phyloP scores from a whole-genome alignment of 345 rosid species.

The Raphanus raphanistrum region DNA sequence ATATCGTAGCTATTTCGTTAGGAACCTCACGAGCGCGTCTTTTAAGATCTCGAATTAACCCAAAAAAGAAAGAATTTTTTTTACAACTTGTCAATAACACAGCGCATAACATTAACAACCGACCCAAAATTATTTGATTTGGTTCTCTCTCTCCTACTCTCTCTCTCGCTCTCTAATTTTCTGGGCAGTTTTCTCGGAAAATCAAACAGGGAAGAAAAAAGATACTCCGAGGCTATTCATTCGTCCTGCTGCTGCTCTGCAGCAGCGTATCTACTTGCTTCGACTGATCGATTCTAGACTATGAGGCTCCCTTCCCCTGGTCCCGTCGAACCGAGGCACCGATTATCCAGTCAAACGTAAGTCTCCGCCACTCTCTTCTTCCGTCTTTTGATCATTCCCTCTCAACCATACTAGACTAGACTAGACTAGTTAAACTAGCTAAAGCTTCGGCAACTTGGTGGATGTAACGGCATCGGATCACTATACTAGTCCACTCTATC shows the following conservation, averaged over 20 bases:
- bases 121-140: background rate
- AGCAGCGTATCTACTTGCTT: constrained; percentile 17
- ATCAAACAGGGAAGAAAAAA: constrained; percentile 14
- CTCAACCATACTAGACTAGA: background rate
- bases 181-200: constrained; percentile 15
- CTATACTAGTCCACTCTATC: background rate
- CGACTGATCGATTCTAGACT: constrained; percentile 6
- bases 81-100: background rate
- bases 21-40: background rate
- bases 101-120: background rate
- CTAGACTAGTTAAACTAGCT: background rate
- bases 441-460: background rate
- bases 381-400: background rate
- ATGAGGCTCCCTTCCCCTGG: constrained; percentile 56
- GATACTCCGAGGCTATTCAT: constrained; percentile 1
- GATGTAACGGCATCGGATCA: constrained; percentile 10
- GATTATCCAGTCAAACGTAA: constrained; percentile 50
- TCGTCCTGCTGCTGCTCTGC: constrained; percentile 1
- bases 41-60: background rate
- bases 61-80: no score
- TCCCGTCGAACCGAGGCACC: constrained; percentile 62
- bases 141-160: background rate
- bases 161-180: background rate
- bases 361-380: constrained; percentile 33
- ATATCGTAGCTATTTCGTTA: background rate